Percentiles rank a stretch among this genome's conserved stretches.
Conservation (phyloP, 108 stramenopile genomes). For the Hondaea fermentalgiana region DNA sequence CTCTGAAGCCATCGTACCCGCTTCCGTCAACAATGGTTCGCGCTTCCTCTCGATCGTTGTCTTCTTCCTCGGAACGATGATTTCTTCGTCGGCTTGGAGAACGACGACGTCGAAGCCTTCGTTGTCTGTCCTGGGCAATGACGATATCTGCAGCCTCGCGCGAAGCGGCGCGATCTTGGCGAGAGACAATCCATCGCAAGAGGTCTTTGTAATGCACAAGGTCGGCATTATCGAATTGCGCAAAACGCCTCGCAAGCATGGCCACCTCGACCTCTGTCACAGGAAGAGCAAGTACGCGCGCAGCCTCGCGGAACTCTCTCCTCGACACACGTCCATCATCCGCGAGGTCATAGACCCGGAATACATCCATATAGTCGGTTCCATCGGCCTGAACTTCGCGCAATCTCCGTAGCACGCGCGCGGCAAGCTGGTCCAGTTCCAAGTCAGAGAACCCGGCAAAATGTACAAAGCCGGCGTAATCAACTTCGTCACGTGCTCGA, state of each 20-base stretch:
- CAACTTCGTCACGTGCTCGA: background rate
- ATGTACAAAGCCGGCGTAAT: background rate
- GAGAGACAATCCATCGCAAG: background rate
- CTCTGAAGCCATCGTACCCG: background rate
- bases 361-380: background rate
- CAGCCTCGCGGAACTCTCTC: background rate
- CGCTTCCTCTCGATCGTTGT: background rate
- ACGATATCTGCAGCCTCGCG: background rate
- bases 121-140: background rate
- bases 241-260: background rate
- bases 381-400: background rate
- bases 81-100: background rate
- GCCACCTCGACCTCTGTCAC: background rate
- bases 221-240: background rate
- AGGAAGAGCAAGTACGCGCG: background rate
- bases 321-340: background rate
- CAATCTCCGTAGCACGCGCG: background rate
- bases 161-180: background rate
- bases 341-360: background rate
- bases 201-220: background rate
- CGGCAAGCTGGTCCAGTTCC: background rate
- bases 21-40: background rate
- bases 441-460: background rate
- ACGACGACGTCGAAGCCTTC: background rate
- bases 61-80: background rate